Evolutionary conservation across 2,329 filamentous ascomycete genomes (phyloP).

Genomic region (Lojkania enalia): DNA sequence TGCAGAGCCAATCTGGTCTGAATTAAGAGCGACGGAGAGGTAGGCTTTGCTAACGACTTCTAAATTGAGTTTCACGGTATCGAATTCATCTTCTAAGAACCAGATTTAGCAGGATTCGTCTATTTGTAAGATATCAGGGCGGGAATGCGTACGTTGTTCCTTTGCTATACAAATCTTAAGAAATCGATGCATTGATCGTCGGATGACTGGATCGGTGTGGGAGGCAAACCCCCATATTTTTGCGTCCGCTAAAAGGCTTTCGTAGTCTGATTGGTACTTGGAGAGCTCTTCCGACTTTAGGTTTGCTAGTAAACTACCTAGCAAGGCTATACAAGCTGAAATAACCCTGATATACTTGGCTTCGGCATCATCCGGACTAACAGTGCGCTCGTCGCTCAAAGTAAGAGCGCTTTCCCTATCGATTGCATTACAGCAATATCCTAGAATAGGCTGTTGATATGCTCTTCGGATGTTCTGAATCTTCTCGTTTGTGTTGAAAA

Average conservation of each 20-base stretch:
- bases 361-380: constrained; percentile 80
- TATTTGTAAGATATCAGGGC: neutral
- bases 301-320: constrained; percentile 57
- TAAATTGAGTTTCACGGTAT: constrained; percentile 42
- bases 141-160: constrained; percentile 43
- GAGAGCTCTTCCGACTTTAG: constrained; percentile 56
- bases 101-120: constrained; percentile 1
- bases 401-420: constrained; percentile 76
- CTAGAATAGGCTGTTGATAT: constrained; percentile 78
- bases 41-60: constrained; percentile 69
- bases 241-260: constrained; percentile 66
- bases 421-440: constrained; percentile 79
- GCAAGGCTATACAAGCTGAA: constrained; percentile 60
- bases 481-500: constrained; percentile 82
- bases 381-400: constrained; percentile 85
- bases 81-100: constrained; percentile 1
- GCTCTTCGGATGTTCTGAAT: constrained; percentile 73
- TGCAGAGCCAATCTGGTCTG: constrained; percentile 73
- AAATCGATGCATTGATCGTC: constrained; percentile 61
- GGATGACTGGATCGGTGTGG: constrained; percentile 60
- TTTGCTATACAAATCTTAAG: constrained; percentile 56
- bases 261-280: constrained; percentile 65
- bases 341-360: constrained; percentile 82
- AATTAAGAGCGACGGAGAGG: constrained; percentile 72
- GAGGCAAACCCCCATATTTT: constrained; percentile 63